Evolutionary conservation across 345 rosid species (phyloP).

Genomic region (Brassica cretica): DNA sequence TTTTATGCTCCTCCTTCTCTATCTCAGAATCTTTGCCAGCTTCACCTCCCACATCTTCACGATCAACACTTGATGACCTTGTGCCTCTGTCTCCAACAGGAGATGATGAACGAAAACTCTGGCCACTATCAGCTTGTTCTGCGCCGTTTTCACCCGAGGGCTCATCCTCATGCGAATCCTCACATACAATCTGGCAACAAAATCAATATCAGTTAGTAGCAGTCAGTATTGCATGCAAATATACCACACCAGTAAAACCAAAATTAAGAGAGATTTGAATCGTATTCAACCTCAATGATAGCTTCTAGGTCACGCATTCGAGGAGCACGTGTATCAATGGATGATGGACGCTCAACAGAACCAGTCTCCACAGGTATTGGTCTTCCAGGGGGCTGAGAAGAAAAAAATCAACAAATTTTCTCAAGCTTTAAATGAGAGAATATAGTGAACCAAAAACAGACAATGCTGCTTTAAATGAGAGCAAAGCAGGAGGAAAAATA

Average conservation of each 20-base stretch:
- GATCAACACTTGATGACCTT: constrained; percentile 57
- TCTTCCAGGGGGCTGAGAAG: constrained; percentile 90
- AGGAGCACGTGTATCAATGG: constrained; percentile 84
- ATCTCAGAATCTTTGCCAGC: constrained; percentile 55
- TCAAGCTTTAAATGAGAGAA: constrained; percentile 3
- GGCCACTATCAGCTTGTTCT: constrained; percentile 47
- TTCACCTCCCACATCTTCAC: constrained; percentile 50
- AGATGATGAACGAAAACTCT: constrained; percentile 45
- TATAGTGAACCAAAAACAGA: constrained; percentile 12
- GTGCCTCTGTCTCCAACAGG: constrained; percentile 48
- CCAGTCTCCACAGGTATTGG: constrained; percentile 96
- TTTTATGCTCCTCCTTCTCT: constrained; percentile 52
- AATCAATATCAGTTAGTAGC: constrained; percentile 41
- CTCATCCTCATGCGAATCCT: constrained; percentile 52
- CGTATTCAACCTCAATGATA: constrained; percentile 74
- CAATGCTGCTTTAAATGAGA: constrained; percentile 5
- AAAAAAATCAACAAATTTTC: constrained; percentile 20
- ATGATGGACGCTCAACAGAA: constrained; percentile 84
- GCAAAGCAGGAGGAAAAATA: constrained; percentile 47
- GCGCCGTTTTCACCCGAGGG: constrained; percentile 32
- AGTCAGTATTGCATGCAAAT: constrained; percentile 23
- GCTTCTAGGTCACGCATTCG: constrained; percentile 92
- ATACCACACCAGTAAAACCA: constrained; percentile 14
- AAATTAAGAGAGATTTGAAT: constrained; percentile 24
- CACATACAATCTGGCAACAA: constrained; percentile 73